Percentiles rank a stretch among this genome's conserved stretches.
These are phyloP conservation scores for Fusarium albosuccineum DNA, from an alignment of 2,329 filamentous ascomycete genomes.

Conservation along the genomic window DNA sequence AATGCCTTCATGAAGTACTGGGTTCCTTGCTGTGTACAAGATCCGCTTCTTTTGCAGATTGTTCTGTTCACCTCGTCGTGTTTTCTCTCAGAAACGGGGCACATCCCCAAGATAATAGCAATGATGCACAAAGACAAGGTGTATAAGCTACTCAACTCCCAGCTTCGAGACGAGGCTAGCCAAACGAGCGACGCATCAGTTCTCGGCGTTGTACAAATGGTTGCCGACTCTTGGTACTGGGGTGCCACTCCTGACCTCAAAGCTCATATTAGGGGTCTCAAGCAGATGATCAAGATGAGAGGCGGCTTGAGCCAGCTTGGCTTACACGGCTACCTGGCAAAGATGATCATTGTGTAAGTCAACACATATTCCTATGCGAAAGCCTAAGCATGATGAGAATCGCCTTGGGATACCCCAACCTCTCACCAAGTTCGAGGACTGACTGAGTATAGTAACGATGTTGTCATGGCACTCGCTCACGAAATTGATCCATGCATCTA, in stretches of 20 bases:
- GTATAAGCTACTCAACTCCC: constrained; percentile 61
- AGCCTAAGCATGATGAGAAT: neutral
- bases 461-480: constrained; percentile 62
- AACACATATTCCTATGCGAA: neutral
- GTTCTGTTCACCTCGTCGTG: constrained; percentile 65
- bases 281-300: constrained; percentile 61
- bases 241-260: constrained; percentile 59
- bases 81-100: constrained; percentile 64
- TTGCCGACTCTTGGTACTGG: constrained; percentile 68
- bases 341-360: constrained; percentile 63
- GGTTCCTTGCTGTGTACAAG: constrained; percentile 62
- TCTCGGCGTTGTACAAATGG: constrained; percentile 62
- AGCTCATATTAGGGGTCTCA: constrained; percentile 61
- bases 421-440: constrained; percentile 16
- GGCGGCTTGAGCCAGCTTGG: constrained; percentile 62
- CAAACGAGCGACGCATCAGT: constrained; percentile 61
- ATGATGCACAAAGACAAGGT: constrained; percentile 59
- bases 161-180: constrained; percentile 54
- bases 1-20: constrained; percentile 63
- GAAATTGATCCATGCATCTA: constrained; percentile 59
- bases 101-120: constrained; percentile 58
- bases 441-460: constrained; percentile 56
- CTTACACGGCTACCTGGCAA: constrained; percentile 61
- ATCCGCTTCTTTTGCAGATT: constrained; percentile 62
- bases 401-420: neutral